Evolutionary conservation across 108 stramenopile genomes (phyloP).

Genomic region (Skeletonema tropicum): DNA sequence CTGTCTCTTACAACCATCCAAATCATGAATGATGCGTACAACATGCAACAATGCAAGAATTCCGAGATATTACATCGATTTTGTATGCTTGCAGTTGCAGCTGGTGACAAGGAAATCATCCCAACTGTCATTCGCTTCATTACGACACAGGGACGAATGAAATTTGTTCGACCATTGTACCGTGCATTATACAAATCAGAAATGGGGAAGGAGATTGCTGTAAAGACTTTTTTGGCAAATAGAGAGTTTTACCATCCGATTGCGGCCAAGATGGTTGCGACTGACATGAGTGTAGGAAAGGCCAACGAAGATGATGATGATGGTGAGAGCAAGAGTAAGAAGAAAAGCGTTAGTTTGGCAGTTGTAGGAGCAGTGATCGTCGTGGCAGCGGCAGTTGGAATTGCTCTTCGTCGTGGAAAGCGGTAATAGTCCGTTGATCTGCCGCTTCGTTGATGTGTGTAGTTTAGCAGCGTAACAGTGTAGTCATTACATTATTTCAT

Average conservation of each 20-base stretch:
- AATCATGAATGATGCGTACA: constrained; percentile 76
- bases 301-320: not conserved
- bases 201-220: constrained; percentile 73
- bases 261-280: constrained; percentile 90
- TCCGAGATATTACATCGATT: constrained; percentile 92
- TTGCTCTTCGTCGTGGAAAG: constrained; percentile 29
- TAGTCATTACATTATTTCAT: not conserved
- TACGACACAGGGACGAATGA: constrained; percentile 98
- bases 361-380: constrained; percentile 13
- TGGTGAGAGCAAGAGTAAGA: constrained; percentile 4
- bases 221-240: constrained; percentile 81
- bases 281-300: constrained; percentile 52
- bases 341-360: not conserved
- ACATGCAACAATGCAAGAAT: constrained; percentile 72
- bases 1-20: constrained; percentile 62
- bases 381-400: constrained; percentile 9
- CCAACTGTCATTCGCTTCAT: constrained; percentile 84
- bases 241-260: constrained; percentile 95
- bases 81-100: constrained; percentile 82
- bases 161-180: constrained; percentile 95
- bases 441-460: too few species aligned
- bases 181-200: constrained; percentile 70
- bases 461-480: not conserved
- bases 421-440: too few species aligned
- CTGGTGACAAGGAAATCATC: constrained; percentile 72